Conservation (phyloP, 805 yeast species). For the Debaryomyces hansenii region DNA sequence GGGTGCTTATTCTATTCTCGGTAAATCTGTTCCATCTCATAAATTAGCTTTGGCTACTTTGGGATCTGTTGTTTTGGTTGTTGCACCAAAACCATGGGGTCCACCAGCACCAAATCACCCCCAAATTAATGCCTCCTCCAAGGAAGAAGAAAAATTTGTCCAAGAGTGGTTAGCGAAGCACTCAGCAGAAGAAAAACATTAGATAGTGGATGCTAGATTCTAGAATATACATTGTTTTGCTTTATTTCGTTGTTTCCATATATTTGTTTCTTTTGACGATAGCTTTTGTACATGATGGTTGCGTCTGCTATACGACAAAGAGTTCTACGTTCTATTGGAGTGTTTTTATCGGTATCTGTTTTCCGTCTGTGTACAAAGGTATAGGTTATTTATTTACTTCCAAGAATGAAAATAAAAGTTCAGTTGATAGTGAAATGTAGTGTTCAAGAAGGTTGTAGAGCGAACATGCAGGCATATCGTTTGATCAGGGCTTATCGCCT, state of each 20-base stretch:
- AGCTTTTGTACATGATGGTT: neutral
- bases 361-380: neutral
- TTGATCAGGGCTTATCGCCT: too few species aligned
- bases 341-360: neutral
- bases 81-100: slow-evolving; percentile 74
- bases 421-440: neutral
- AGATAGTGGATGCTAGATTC: slow-evolving; percentile 5
- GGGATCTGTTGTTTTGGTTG: slow-evolving; percentile 61
- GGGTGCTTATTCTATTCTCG: slow-evolving; percentile 87
- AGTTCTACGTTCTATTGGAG: too few species aligned
- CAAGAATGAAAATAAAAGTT: neutral
- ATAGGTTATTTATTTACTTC: neutral
- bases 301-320: neutral
- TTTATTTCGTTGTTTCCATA: neutral
- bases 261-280: neutral
- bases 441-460: too few species aligned
- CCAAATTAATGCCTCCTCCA: slow-evolving; percentile 69
- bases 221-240: neutral
- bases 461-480: too few species aligned
- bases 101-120: slow-evolving; percentile 62
- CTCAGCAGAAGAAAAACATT: slow-evolving; percentile 30
- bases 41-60: slow-evolving; percentile 80
- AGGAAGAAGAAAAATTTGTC: slow-evolving; percentile 90
- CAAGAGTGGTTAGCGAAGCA: slow-evolving; percentile 60
- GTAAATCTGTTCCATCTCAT: slow-evolving; percentile 82